Base-by-base conservation (phyloP, 1,139 yeast genomes). In the Yamadazyma diddensiae region DNA sequence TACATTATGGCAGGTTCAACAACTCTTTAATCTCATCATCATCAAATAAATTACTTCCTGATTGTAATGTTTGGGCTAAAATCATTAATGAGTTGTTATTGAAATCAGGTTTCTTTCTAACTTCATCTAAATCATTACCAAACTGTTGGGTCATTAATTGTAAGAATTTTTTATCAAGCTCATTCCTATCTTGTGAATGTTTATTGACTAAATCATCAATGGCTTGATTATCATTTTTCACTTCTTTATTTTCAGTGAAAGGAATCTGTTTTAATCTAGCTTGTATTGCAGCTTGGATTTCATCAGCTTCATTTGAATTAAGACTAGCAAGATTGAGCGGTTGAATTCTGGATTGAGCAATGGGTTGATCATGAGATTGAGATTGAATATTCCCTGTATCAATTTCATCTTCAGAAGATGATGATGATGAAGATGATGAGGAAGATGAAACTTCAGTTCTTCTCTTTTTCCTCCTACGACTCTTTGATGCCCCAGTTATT, bases 401-500 rank as follows among this genome's bases (percentile, higher is more conserved):
- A 9, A 43, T 34, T 9, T 45, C 45, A 10, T 44, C 36, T 21
- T 45, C 36, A 20, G 35, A 29, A 7, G 31, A 22, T 36, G 58
- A 48, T 6, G 58, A 56, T 5, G 65, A 62, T 1, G 73, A 65
- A 15, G 78, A 72, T 15, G 66, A 66, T 21, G 75, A 77, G 15
- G 68, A 61, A 0, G 73, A 66, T 27, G 64, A 63, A 38, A 66
- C 79, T 35, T 80, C 85, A 0, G 90, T 82, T 77, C 90, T 81
- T 76, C 88, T 79, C 76, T 80, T 82, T 71, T 82, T 82, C 52
- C 82, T 66, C 43, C 83, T 73, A 52, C 73, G 6, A 13, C n/a
- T 22, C 13, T 59, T 22, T n/a, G n/a, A n/a, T n/a, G n/a, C n/a
- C n/a, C n/a, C 13, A 4, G 11, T 22, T 5, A 22, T 10, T 5